phyloP scores from a whole-genome alignment of 2,329 filamentous ascomycete species.

The Cladosporium sp. region DNA sequence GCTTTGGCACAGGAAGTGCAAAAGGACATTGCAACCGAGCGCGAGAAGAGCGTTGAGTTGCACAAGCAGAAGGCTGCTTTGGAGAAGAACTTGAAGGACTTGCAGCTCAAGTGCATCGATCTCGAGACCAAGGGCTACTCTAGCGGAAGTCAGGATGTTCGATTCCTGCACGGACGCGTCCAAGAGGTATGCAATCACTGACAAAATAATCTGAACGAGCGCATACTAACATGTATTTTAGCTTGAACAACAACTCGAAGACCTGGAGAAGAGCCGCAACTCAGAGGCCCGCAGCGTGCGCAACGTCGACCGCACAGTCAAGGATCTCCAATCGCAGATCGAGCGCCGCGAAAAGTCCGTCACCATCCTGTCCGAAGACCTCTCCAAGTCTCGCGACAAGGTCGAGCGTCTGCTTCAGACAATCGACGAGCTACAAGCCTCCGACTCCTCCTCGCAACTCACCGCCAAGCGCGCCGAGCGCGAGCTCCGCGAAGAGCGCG shows the following conservation, averaged over 20 bases:
- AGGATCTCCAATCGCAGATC: constrained; percentile 88
- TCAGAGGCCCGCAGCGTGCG: constrained; percentile 84
- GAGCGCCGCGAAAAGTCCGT: constrained; percentile 86
- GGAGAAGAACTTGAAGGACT: constrained; percentile 87
- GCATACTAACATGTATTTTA: constrained; percentile 34
- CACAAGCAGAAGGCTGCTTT: constrained; percentile 87
- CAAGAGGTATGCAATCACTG: constrained; percentile 71
- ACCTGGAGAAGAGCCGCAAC: constrained; percentile 74
- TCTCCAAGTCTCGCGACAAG: constrained; percentile 84
- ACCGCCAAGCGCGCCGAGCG: constrained; percentile 82
- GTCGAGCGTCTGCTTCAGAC: constrained; percentile 83
- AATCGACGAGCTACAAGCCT: constrained; percentile 90
- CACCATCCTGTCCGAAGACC: constrained; percentile 79
- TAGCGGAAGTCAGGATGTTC: constrained; percentile 88
- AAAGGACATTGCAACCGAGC: constrained; percentile 84
- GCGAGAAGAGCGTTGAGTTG: constrained; percentile 76
- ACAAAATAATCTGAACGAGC: constrained; percentile 22
- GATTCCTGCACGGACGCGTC: constrained; percentile 90
- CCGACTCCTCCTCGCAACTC: constrained; percentile 79
- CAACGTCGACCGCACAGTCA: constrained; percentile 90
- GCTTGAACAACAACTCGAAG: constrained; percentile 69
- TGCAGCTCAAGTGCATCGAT: constrained; percentile 86
- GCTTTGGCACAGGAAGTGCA: constrained; percentile 84
- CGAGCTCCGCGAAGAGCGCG: constrained; percentile 83
- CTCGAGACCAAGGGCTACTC: constrained; percentile 97